Conservation (phyloP, 2,329 filamentous ascomycete genomes). For the Pyrenophora seminiperda region DNA sequence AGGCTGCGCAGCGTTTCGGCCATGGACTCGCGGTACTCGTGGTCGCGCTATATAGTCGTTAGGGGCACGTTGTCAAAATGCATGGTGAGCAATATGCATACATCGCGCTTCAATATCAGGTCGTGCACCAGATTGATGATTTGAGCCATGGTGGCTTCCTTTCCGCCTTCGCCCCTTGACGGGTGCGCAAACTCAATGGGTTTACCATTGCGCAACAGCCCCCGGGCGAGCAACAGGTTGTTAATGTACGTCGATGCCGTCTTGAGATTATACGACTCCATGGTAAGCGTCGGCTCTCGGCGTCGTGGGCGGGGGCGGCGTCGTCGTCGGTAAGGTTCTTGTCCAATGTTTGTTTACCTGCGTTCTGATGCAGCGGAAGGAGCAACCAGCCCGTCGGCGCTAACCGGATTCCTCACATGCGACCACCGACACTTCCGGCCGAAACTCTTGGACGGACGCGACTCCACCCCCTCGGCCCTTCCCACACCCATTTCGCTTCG, state of each 20-base stretch:
- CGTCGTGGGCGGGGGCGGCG: slow-evolving; percentile 13
- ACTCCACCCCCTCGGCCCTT: neutral
- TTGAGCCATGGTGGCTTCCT: slow-evolving; percentile 74
- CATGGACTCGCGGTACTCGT: slow-evolving; percentile 83
- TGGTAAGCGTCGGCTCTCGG: slow-evolving; percentile 37
- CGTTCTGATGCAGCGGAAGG: slow-evolving; percentile 13
- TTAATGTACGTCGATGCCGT: slow-evolving; percentile 69
- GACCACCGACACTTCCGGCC: neutral
- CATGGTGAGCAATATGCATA: slow-evolving; percentile 52
- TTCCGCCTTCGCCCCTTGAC: slow-evolving; percentile 64
- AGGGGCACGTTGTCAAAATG: neutral
- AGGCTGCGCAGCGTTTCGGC: slow-evolving; percentile 77
- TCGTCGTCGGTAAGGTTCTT: slow-evolving; percentile 2
- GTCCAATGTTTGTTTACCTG: slow-evolving; percentile 23
- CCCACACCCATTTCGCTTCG: neutral
- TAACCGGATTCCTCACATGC: too few species aligned
- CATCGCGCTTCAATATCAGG: slow-evolving; percentile 85
- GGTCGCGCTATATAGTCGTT: slow-evolving; percentile 70
- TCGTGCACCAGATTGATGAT: slow-evolving; percentile 96
- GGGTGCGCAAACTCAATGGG: slow-evolving; percentile 82
- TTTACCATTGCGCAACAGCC: slow-evolving; percentile 67
- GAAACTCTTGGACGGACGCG: neutral
- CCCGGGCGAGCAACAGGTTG: slow-evolving; percentile 67
- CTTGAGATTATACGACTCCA: slow-evolving; percentile 60
- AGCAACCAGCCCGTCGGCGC: slow-evolving; percentile 8